Base-by-base conservation (phyloP, 164 flowering plant genomes). In the Aristolochia californica region DNA sequence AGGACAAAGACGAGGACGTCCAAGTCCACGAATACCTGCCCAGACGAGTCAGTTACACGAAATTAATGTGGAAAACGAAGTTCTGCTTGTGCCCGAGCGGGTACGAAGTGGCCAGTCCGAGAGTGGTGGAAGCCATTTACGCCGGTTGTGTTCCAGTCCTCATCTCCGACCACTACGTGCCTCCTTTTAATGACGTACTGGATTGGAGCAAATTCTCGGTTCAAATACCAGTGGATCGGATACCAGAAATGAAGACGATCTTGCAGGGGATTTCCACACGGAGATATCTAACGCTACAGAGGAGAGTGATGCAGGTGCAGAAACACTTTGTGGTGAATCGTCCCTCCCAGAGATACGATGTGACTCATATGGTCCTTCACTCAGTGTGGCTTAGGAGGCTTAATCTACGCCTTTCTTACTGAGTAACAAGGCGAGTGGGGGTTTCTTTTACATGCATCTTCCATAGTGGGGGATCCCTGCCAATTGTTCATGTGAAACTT, bases 61-160 rank as follows among this genome's bases (percentile, higher is more conserved):
- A 38, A 14, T 12, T 60, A 17, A 60, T 60, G 63, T 26, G 43
- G 43, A 50, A 1, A 18, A 47, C 22, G 48, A 60, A 60, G 47
- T 60, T 27, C 56, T 60, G 63, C 48, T 34, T 60, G 45, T 60
- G 63, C 48, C 63, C 56, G 14, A 60, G 63, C 18, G 56, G 63
- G 4, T 60, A 30, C 26, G 63, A 60, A 48, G 63, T 60, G 27
- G 63, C 63, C 5, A 60, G 63, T 47, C 56, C 63, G 20, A 49
- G 47, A 34, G 63, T 60, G 45, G 63, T 40, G 14, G 63, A 60
- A 22, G 63, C 63, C 45, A 60, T 60, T 25, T 40, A 60, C 18
- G 28, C 56, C 10, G 63, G 63, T n/a, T 60, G 63, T 28, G 63
- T 60, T n/a, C 63, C 56, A 5, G 63, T 50, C 21, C 23, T 60